Evolutionary conservation across 192 early-diverging fungal genomes (phyloP), one percentile per base, ranked within the genome.

Genomic region (Entomortierella chlamydospora): DNA sequence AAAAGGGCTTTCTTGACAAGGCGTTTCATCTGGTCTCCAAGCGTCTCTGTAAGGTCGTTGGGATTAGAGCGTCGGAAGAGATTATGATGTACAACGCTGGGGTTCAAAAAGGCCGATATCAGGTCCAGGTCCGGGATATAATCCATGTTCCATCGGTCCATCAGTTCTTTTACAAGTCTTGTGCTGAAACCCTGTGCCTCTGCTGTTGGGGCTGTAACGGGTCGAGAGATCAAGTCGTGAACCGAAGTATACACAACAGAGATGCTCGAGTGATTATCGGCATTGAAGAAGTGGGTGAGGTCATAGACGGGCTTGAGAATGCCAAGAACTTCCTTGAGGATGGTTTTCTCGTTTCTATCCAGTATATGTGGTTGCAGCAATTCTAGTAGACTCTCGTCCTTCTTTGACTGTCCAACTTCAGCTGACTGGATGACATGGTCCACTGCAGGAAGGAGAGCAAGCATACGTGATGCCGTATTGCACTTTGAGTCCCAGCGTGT

Each of bases 401-500:
- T 47, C 3, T 4, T 20, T 20, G 45, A 11, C 5, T 5, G 15
- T 12, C 45, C 20, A 11, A 20, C 45, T 47, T 47, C 15, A 20
- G 15, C 45, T 47, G 45, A 20, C 12, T 47, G 7, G 12, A 47
- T 20, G 20, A 47, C 45, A 3, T 17, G 5, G 2, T 47, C 45
- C 4, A 47, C 15, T 47, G 45, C 45, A 4, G 45, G 45, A 20
- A 11, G 15, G 7, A 47, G 45, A 4, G 4, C 15, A 3, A 47
- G 15, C 5, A 47, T 11, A 20, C 45, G 45, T 20, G 45, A 11
- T 57, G 57, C 57, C 57, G 37, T 58, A 22, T 30, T n/a, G n/a
- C 5, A 58, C 17, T 58, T 31, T 1, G 57, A 58, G 20, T 58
- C 37, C 57, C 57, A 58, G 37, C 57, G 33, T 7, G 57, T 58